phyloP scores from a whole-genome alignment of 2,329 filamentous ascomycete species.

The Chaetomium sp. region DNA sequence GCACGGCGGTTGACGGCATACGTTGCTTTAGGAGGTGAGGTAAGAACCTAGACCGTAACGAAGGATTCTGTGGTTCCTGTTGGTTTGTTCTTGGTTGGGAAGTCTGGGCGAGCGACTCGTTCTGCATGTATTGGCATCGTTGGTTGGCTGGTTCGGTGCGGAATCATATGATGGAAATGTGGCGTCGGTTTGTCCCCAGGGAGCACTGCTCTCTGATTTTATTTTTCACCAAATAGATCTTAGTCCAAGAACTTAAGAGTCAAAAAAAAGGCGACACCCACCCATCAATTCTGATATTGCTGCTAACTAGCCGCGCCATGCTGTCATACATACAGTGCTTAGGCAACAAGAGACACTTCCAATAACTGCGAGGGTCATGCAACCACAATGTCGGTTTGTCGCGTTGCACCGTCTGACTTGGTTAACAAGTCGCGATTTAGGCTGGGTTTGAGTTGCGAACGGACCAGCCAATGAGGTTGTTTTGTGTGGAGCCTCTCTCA shows the following conservation, averaged over 20 bases:
- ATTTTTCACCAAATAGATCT: background rate
- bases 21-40: background rate
- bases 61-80: background rate
- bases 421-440: slow-evolving; percentile 24
- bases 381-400: slow-evolving; percentile 1
- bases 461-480: slow-evolving; percentile 19
- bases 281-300: background rate
- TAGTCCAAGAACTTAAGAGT: background rate
- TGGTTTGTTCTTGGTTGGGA: background rate
- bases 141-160: background rate
- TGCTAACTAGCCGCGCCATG: background rate
- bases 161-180: background rate
- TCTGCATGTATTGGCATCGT: background rate
- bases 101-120: background rate
- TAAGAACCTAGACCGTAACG: background rate
- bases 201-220: background rate
- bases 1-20: slow-evolving; percentile 18
- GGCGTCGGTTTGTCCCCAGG: slow-evolving; percentile 1
- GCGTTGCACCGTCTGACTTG: slow-evolving; percentile 23
- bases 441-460: slow-evolving; percentile 26
- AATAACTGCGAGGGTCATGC: background rate
- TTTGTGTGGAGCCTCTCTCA: slow-evolving; percentile 14
- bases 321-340: background rate
- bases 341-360: background rate
- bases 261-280: background rate